Conservation (phyloP, 2,329 filamentous ascomycete species). For the Sphaerulina populicola region DNA sequence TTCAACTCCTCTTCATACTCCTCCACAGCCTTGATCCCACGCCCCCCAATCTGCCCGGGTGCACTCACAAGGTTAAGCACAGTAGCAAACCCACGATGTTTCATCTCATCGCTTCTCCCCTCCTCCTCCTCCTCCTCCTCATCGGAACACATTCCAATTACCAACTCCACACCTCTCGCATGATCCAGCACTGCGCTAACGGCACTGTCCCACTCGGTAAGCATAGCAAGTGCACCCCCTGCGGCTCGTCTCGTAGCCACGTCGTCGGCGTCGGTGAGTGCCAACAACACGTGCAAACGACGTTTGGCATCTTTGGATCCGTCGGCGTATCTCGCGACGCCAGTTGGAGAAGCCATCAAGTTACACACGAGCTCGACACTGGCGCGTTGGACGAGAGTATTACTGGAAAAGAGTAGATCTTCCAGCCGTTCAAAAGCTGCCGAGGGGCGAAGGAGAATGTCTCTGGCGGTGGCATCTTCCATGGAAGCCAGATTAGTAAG, state of each 20-base stretch:
- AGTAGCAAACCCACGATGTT: conserved; percentile 62
- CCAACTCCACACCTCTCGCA: conserved; percentile 62
- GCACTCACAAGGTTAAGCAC: conserved; percentile 58
- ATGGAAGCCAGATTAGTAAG: conserved; percentile 83
- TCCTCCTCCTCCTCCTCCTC: conserved; percentile 45
- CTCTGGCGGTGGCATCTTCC: conserved; percentile 55
- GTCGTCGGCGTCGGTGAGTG: conserved; percentile 80
- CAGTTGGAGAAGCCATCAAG: conserved; percentile 61
- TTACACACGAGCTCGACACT: conserved; percentile 88
- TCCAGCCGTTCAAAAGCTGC: conserved; percentile 66
- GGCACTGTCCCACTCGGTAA: conserved; percentile 70
- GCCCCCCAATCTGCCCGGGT: conserved; percentile 56
- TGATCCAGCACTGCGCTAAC: conserved; percentile 61
- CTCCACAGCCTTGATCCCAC: conserved; percentile 53
- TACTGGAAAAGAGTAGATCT: conserved; percentile 71
- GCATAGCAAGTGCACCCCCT: conserved; percentile 75
- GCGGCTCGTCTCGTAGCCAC: conserved; percentile 70
- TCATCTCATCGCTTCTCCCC: conserved; percentile 58
- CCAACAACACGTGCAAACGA: conserved; percentile 73
- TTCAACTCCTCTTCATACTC: conserved; percentile 57
- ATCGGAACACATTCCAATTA: conserved; percentile 74
- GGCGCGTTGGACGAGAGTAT: conserved; percentile 69
- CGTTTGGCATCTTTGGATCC: conserved; percentile 59
- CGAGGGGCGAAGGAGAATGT: conserved; percentile 58
- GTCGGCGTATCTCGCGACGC: conserved; percentile 61